Evolutionary conservation across 306 rosid genomes (phyloP).

Genomic region (Pueraria montana): DNA sequence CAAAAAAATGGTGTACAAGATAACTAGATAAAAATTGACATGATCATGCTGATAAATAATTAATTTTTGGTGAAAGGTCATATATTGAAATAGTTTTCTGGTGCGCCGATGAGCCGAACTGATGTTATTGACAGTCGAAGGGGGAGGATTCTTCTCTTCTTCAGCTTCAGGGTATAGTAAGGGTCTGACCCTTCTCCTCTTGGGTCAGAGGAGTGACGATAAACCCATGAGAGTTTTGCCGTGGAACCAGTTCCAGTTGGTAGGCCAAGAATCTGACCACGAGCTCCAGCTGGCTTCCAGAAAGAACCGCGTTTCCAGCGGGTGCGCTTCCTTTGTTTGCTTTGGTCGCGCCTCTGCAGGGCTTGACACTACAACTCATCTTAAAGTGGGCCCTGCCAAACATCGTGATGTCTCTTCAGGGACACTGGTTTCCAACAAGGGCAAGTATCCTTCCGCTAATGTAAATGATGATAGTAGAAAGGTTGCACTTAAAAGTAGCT

Average conservation of each 20-base stretch:
- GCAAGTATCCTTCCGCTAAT: constrained; percentile 53
- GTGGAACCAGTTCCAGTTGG: constrained; percentile 92
- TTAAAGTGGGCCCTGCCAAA: constrained; percentile 79
- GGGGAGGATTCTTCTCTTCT: constrained; percentile 91
- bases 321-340: constrained; percentile 87
- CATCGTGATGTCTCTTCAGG: constrained; percentile 70
- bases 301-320: constrained; percentile 73
- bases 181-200: constrained; percentile 82
- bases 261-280: constrained; percentile 80
- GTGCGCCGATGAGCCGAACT: constrained; percentile 76
- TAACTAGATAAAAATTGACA: constrained; percentile 2
- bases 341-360: constrained; percentile 81
- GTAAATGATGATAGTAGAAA: constrained; percentile 53
- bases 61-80: constrained; percentile 43
- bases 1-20: background rate
- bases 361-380: constrained; percentile 72
- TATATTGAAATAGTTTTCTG: constrained; percentile 47
- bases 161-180: constrained; percentile 90
- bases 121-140: constrained; percentile 90
- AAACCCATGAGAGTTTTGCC: constrained; percentile 91
- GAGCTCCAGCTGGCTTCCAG: constrained; percentile 91
- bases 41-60: constrained; percentile 24
- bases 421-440: constrained; percentile 58
- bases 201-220: constrained; percentile 79
- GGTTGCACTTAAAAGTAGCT: constrained; percentile 75